Conservation (phyloP, 2,329 filamentous ascomycete species). For the Pestalotiopsis sp. region DNA sequence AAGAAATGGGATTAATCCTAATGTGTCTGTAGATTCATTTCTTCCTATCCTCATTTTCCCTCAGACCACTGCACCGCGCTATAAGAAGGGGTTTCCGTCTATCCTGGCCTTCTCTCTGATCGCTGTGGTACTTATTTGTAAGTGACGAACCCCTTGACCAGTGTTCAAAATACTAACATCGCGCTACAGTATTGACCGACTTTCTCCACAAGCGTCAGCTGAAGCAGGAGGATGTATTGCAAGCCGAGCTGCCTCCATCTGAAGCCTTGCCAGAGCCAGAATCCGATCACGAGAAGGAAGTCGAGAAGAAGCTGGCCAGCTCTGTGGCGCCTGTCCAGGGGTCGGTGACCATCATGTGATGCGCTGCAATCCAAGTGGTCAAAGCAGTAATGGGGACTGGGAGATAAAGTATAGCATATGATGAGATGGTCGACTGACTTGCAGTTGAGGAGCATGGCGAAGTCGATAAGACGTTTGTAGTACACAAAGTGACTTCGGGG, state of each 20-base stretch:
- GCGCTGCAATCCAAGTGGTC: neutral
- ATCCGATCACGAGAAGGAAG: neutral
- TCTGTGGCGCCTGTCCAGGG: neutral
- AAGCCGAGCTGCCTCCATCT: neutral
- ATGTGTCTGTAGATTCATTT: constrained; percentile 20
- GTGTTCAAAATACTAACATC: neutral
- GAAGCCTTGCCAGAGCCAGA: neutral
- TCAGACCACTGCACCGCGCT: constrained; percentile 31
- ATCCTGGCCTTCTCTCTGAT: constrained; percentile 11
- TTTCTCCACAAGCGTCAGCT: constrained; percentile 14
- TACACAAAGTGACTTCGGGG: too few relatives aligned
- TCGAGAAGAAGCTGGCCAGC: neutral
- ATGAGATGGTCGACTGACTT: too few relatives aligned
- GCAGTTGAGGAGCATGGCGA: too few relatives aligned
- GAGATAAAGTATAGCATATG: too few relatives aligned
- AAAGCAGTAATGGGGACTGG: too few relatives aligned
- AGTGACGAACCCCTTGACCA: neutral
- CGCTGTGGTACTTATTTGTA: constrained; percentile 6
- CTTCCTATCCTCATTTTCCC: constrained; percentile 34
- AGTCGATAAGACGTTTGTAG: too few relatives aligned
- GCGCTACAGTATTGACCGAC: constrained; percentile 9
- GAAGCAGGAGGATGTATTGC: constrained; percentile 7
- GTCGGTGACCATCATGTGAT: neutral
- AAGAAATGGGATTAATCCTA: neutral
- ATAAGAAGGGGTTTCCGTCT: constrained; percentile 20